phyloP scores from a whole-genome alignment of 2,329 filamentous ascomycete species.

The Ramularia collo-cygni region DNA sequence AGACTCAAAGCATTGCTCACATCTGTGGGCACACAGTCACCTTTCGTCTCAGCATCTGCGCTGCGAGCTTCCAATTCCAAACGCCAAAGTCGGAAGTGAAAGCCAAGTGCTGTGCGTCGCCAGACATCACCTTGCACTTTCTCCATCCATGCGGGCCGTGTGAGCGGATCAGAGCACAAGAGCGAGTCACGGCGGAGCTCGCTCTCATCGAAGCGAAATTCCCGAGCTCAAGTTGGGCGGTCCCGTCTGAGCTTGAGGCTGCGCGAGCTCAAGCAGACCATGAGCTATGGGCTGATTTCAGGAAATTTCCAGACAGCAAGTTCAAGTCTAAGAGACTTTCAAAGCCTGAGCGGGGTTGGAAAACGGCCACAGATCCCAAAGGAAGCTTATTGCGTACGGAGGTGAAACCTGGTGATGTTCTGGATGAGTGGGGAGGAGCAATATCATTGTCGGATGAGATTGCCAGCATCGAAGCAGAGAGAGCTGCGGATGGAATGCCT shows the following conservation, averaged over 20 bases:
- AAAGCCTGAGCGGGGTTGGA: conserved; percentile 12
- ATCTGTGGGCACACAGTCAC: conserved; percentile 28
- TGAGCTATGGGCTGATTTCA: conserved; percentile 5
- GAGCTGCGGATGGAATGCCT: conserved; percentile 6
- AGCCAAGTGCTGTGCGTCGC: conserved; percentile 25
- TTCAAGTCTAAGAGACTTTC: conserved; percentile 7
- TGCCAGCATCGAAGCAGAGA: conserved; percentile 8
- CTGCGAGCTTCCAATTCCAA: conserved; percentile 24
- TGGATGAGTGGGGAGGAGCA: conserved; percentile 2
- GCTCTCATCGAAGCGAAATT: conserved; percentile 1
- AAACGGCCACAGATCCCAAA: background rate
- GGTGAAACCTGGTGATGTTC: conserved; percentile 20
- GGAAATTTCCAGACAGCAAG: conserved; percentile 7
- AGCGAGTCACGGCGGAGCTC: conserved; percentile 3
- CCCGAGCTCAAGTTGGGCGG: conserved; percentile 1
- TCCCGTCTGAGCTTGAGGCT: background rate
- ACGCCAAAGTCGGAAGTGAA: conserved; percentile 8
- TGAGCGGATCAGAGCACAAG: background rate
- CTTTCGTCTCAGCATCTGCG: conserved; percentile 29
- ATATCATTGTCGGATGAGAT: conserved; percentile 12
- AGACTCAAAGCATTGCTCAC: conserved; percentile 28
- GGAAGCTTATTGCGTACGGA: conserved; percentile 15
- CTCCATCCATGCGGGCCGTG: conserved; percentile 18
- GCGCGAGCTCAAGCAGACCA: conserved; percentile 5
- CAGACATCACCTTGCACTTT: conserved; percentile 21